Evolutionary conservation across 2,329 filamentous ascomycete species (phyloP), one percentile per base, ranked within the genome.

Genomic region (Dactylonectria macrodidyma): DNA sequence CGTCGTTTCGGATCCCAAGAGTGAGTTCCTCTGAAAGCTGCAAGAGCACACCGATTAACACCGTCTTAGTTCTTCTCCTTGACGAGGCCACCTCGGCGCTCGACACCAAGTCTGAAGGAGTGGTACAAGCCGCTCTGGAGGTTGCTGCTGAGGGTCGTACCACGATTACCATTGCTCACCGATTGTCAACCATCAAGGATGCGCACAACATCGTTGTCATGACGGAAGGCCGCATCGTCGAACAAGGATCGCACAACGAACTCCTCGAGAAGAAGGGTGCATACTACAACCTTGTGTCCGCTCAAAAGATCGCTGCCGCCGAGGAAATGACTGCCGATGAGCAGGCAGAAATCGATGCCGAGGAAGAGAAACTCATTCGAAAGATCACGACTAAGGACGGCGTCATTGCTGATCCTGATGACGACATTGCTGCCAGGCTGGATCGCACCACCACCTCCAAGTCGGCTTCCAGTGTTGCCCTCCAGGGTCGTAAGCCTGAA

Each of bases 151-250:
- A 92, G 70, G 95, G 95, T 26, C 90, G 96, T 61, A 99, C 96
- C 0, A 98, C 96, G 2, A 97, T 98, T 74, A 93, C 95, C 7
- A 98, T 99, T 80, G 96, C 96, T 50, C 96, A 99, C 83, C 92
- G 95, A 73, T 86, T 99, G 9, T 97, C 95, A 1, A 99, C 96
- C 6, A 97, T 99, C 84, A 95, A 91, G 81, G 91, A 95, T 70
- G 95, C 95, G 0, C 93, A 98, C 81, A 98, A 97, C 76, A 99
- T 99, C 73, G 93, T 98, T 12, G 95, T 98, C 70, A 95, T 99
- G 91, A 88, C 91, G 5, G 83, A 91, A 68, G 96, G 96, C 12
- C 84, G 87, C n/a, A 97, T 99, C 67, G 87, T 97, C 12, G 96
- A 99, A 81, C 95, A 98, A 81, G 96, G 96, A 59, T 95, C 90